Conservation (phyloP, 2,329 filamentous ascomycete genomes). For the Myrmaecium sp. region DNA sequence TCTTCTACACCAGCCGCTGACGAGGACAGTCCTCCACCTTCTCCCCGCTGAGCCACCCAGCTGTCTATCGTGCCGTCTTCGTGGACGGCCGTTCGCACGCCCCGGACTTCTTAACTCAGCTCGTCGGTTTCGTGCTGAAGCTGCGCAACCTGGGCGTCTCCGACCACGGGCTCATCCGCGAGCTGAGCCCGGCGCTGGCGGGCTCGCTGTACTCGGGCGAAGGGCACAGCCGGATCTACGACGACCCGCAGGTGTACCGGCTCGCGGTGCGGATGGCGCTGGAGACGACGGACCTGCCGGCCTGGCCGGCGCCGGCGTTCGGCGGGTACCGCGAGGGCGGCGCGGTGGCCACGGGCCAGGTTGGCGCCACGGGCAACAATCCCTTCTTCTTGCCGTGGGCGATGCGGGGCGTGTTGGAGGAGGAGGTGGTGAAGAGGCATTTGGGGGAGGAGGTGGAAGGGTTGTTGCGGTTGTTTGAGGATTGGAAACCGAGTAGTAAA, state of each 20-base stretch:
- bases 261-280: constrained; percentile 30
- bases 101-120: constrained; percentile 81
- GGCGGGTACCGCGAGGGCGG: not conserved
- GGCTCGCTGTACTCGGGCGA: constrained; percentile 84
- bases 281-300: constrained; percentile 25
- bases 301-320: constrained; percentile 7
- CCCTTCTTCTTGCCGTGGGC: constrained; percentile 91
- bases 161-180: constrained; percentile 83
- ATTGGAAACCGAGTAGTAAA: constrained; percentile 83
- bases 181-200: constrained; percentile 74
- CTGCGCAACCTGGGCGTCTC: constrained; percentile 83
- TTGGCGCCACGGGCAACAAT: constrained; percentile 38
- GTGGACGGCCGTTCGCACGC: constrained; percentile 85
- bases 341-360: not conserved
- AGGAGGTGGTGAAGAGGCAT: constrained; percentile 74
- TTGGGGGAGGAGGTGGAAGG: constrained; percentile 60
- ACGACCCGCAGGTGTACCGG: constrained; percentile 73
- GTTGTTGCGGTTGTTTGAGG: constrained; percentile 74
- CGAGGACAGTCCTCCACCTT: constrained; percentile 57
- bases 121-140: constrained; percentile 86
- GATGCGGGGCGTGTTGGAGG: constrained; percentile 82
- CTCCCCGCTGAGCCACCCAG: constrained; percentile 70
- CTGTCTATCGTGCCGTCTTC: constrained; percentile 91
- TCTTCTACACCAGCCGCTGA: not conserved
- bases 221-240: constrained; percentile 85